These are phyloP conservation scores for Teunomyces tritomae DNA, from an alignment of 805 yeast genomes.

Conservation along the genomic window DNA sequence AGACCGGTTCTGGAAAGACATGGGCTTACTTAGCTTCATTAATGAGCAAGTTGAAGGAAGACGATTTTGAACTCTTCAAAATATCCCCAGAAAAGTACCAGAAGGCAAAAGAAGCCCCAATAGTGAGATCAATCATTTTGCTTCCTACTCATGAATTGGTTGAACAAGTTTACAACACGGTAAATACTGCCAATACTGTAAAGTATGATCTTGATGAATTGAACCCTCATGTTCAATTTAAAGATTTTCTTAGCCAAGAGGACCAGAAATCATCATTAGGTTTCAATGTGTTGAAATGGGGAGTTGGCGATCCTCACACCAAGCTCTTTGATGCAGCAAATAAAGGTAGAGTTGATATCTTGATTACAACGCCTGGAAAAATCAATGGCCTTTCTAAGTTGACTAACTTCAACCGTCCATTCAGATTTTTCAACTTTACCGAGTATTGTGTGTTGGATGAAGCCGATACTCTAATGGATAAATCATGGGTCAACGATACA, in stretches of 20 bases:
- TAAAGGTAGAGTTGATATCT: constrained; percentile 60
- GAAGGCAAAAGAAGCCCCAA: constrained; percentile 24
- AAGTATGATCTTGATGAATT: constrained; percentile 20
- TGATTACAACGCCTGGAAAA: constrained; percentile 85
- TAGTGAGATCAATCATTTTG: constrained; percentile 68
- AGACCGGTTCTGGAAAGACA: constrained; percentile 96
- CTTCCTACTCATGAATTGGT: constrained; percentile 90
- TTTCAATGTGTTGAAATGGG: constrained; percentile 58
- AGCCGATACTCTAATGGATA: constrained; percentile 89
- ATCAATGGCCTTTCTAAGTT: constrained; percentile 43
- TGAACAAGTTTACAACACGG: constrained; percentile 63
- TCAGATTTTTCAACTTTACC: constrained; percentile 42
- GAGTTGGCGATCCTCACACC: constrained; percentile 53
- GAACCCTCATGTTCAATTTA: constrained; percentile 17
- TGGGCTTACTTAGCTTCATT: constrained; percentile 85
- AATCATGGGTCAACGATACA: constrained; percentile 70
- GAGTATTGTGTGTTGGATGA: constrained; percentile 79
- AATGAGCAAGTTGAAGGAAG: constrained; percentile 63
- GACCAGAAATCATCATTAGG: constrained; percentile 30
- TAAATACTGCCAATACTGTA: constrained; percentile 27
- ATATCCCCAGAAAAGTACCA: constrained; percentile 17
- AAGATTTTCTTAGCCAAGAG: constrained; percentile 20
- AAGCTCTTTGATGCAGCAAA: constrained; percentile 46
- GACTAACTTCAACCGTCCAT: constrained; percentile 28
- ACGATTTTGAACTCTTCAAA: constrained; percentile 36